A percentile compares a stretch with the other conserved stretches of the same genome.
phyloP scores from a whole-genome alignment of 2,329 filamentous ascomycete species.

The Scedosporium minutisporum region DNA sequence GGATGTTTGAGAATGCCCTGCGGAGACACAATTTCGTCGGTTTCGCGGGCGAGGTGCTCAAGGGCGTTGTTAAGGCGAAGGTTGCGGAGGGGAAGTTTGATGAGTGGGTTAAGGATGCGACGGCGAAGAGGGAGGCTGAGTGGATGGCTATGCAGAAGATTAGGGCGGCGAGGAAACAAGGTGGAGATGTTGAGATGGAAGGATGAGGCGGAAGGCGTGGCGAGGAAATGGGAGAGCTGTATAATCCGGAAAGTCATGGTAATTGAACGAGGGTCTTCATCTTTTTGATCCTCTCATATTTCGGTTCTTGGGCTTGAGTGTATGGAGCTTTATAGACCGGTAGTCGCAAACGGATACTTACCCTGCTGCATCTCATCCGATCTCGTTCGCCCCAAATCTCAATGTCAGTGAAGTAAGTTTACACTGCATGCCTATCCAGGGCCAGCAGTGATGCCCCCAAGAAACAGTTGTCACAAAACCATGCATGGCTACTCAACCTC shows the following conservation, averaged over 20 bases:
- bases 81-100: slow-evolving; percentile 52
- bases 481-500: no score
- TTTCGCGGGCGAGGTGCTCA: slow-evolving; percentile 83
- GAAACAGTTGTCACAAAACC: no score
- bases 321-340: not conserved
- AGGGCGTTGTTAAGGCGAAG: slow-evolving; percentile 72
- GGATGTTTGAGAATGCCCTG: slow-evolving; percentile 92
- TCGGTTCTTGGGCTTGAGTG: not conserved
- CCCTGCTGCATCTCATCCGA: no score
- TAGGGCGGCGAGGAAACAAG: slow-evolving; percentile 22
- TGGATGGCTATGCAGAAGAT: slow-evolving; percentile 21
- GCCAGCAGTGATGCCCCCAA: no score
- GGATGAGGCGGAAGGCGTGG: not conserved
- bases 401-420: no score
- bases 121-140: slow-evolving; percentile 38
- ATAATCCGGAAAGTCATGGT: no score
- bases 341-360: not conserved
- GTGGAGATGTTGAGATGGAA: slow-evolving; percentile 34
- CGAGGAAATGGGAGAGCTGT: not conserved
- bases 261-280: not conserved
- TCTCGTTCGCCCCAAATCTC: no score
- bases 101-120: slow-evolving; percentile 62
- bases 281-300: not conserved
- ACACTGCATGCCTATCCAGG: no score
- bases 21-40: slow-evolving; percentile 92